Base-by-base conservation (phyloP, 768 basidiomycete species). In the Hypsizygus marmoreus region DNA sequence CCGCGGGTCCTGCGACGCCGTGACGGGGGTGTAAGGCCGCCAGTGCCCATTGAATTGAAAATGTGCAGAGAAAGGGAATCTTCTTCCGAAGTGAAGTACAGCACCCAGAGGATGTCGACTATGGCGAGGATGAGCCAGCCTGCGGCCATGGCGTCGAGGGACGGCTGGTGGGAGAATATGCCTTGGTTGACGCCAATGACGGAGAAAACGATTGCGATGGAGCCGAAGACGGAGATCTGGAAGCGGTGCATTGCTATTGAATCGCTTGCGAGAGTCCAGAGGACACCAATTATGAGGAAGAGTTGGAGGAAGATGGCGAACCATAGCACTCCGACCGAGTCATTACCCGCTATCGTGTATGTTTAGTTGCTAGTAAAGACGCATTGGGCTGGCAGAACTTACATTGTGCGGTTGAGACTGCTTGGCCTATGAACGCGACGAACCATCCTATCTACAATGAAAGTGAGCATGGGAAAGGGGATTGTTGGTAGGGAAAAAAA, bases 61-160 rank as follows among this genome's bases (percentile, higher is more conserved):
- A 95, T 57, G 66, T 94, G 80, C 39, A 93, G 79, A 22, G 78
- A 68, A 52, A 92, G 82, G 0, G 93, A 92, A 61, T 95, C 93
- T 58, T 97, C 94, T 60, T 97, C 95, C 1, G 95, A 91, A 2
- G 95, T 97, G 68, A 99, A 95, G 74, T 92, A 97, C 49, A 97
- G 81, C 11, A 95, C 82, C 95, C 95, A 99, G 48, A 98, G 69
- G 62, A 98, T 89, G 75, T 98, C 78, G 46, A 95, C 89, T 51
- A 97, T 80, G 24, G 93, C 74, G 42, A 95, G 80, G 51, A 99
- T 82, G 57, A 99, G 80, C 91, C 91, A 99, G 48, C 95, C 97
- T 3, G 90, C 92, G 22, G 88, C 87, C 76, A 93, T 84, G 6
- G 95, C 91, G 51, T 88, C 84, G 46, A 83, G 68, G 3, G 90